phyloP scores from a whole-genome alignment of 371 early-diverging fungal genomes.

The Mortierella sp. region DNA sequence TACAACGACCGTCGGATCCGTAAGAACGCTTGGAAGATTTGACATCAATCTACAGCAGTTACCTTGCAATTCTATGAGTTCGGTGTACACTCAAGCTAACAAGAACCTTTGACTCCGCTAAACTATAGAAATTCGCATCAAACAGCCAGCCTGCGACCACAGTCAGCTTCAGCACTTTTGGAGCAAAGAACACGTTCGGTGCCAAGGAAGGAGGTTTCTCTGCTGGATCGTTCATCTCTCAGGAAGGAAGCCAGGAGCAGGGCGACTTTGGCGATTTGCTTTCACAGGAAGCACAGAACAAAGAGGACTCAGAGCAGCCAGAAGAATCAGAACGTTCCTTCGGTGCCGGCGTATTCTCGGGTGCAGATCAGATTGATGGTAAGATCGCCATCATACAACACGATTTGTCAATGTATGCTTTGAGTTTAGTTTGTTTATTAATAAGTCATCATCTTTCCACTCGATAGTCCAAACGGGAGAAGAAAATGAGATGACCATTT shows the following conservation, averaged over 20 bases:
- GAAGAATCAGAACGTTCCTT: constrained; percentile 34
- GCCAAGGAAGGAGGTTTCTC: constrained; percentile 39
- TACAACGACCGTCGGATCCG: constrained; percentile 12
- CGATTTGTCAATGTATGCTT: not conserved
- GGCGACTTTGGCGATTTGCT: constrained; percentile 44
- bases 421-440: not conserved
- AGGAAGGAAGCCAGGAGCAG: constrained; percentile 25
- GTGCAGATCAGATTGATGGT: constrained; percentile 57
- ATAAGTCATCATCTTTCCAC: not conserved
- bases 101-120: not conserved
- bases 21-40: not conserved
- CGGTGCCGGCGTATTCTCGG: constrained; percentile 31
- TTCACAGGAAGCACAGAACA: constrained; percentile 36
- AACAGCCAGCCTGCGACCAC: constrained; percentile 7
- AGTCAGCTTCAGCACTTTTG: constrained; percentile 43
- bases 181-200: constrained; percentile 24
- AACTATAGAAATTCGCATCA: constrained; percentile 13
- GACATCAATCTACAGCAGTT: not conserved
- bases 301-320: constrained; percentile 23
- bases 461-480: constrained; percentile 48
- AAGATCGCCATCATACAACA: not conserved
- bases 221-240: constrained; percentile 40
- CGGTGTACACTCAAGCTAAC: not conserved
- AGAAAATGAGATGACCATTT: constrained; percentile 49
- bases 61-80: not conserved